phyloP scores from a whole-genome alignment of 2,329 filamentous ascomycete genomes.

The Tolypocladium album region DNA sequence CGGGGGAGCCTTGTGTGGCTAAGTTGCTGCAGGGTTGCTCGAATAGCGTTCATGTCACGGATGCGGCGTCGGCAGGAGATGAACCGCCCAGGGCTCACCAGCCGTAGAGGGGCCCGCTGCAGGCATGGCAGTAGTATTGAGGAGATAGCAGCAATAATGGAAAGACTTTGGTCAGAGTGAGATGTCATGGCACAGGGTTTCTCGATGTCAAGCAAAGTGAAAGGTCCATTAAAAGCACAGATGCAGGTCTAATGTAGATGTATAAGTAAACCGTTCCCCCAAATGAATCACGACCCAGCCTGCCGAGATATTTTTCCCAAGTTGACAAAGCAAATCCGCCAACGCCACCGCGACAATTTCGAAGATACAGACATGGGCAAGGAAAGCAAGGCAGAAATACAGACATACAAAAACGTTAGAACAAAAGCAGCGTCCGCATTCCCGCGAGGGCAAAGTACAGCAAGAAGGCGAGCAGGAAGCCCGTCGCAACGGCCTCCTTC shows the following conservation, averaged over 20 bases:
- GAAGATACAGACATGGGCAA: neutral
- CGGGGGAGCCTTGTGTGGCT: neutral
- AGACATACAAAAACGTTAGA: neutral
- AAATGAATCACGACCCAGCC: neutral
- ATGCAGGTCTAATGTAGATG: neutral
- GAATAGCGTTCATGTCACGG: neutral
- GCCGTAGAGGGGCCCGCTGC: neutral
- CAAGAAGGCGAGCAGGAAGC: slow-evolving; percentile 19
- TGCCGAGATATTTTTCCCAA: neutral
- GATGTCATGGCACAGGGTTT: neutral
- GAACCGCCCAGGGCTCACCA: neutral
- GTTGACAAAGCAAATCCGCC: neutral
- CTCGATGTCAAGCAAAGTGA: neutral
- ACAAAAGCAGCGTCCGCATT: neutral
- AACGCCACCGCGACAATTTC: neutral
- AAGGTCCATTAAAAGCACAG: neutral
- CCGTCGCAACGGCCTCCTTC: slow-evolving; percentile 19
- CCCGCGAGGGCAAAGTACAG: slow-evolving; percentile 13
- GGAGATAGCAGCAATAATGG: neutral
- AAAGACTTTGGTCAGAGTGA: neutral
- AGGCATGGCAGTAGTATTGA: neutral
- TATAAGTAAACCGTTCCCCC: neutral
- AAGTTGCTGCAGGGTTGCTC: neutral
- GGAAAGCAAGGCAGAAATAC: neutral
- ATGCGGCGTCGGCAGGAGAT: neutral